Evolutionary conservation across 257 asterid genomes (phyloP).

Genomic region (Petrea volubilis): DNA sequence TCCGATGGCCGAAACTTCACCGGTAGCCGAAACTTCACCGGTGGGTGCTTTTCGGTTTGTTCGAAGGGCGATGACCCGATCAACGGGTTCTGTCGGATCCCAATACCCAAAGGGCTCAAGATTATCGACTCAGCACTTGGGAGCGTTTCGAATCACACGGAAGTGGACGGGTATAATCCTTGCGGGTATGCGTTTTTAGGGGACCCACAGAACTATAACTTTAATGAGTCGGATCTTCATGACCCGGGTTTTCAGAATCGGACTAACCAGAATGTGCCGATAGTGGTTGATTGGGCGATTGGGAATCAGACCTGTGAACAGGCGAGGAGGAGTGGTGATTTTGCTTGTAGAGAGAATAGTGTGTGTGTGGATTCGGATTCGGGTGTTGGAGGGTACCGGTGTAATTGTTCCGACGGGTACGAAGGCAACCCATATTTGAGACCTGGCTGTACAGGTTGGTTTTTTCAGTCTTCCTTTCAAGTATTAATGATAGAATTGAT

Average conservation of each 20-base stretch:
- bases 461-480: background rate
- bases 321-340: conserved; percentile 5
- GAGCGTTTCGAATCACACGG: background rate
- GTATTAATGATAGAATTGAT: too few relatives aligned
- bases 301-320: conserved; percentile 25
- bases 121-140: background rate
- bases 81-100: conserved; percentile 30
- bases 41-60: conserved; percentile 13
- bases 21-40: conserved; percentile 1
- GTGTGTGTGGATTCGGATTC: conserved; percentile 34
- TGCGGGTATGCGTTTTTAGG: conserved; percentile 39
- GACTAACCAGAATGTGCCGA: conserved; percentile 26
- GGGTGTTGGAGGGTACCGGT: conserved; percentile 37
- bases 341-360: conserved; percentile 29
- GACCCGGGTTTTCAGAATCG: conserved; percentile 16
- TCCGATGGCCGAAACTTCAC: background rate
- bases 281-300: conserved; percentile 40
- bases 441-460: conserved; percentile 33
- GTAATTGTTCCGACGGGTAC: conserved; percentile 30
- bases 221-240: background rate
- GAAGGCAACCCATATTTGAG: conserved; percentile 36
- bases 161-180: background rate
- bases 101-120: conserved; percentile 22
- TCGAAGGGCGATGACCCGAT: background rate
- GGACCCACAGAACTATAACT: background rate